Evolutionary conservation across 2,329 filamentous ascomycete species (phyloP).

Genomic region (Fusarium tupiense): DNA sequence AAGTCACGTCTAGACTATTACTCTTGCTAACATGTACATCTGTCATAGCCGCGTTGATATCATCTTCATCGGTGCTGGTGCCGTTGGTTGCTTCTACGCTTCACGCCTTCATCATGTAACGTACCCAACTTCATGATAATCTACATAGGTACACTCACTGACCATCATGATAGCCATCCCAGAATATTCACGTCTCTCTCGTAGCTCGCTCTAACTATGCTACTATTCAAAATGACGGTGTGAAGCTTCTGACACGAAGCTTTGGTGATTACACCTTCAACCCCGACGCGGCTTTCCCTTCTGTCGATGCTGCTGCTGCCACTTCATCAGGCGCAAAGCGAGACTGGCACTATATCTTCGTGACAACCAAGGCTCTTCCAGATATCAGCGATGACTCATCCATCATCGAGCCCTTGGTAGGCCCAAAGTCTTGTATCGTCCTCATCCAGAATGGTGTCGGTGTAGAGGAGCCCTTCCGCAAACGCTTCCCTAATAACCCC

Average conservation of each 20-base stretch:
- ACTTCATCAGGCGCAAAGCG: conserved; percentile 31
- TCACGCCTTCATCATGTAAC: conserved; percentile 70
- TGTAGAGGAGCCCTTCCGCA: conserved; percentile 73
- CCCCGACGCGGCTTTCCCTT: conserved; percentile 70
- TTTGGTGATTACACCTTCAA: conserved; percentile 74
- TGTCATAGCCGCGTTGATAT: conserved; percentile 56
- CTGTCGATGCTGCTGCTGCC: conserved; percentile 63
- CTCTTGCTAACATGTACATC: conserved; percentile 18
- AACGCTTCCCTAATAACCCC: conserved; percentile 67
- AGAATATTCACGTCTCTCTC: conserved; percentile 70
- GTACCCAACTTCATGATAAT: conserved; percentile 7
- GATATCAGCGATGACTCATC: conserved; percentile 70
- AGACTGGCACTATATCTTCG: conserved; percentile 69
- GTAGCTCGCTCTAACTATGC: conserved; percentile 79
- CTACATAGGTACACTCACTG: not conserved
- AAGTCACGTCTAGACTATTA: not conserved
- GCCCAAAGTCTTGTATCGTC: conserved; percentile 65
- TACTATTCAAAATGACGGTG: conserved; percentile 68
- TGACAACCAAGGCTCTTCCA: conserved; percentile 76
- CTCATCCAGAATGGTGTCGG: conserved; percentile 77
- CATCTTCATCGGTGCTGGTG: conserved; percentile 75
- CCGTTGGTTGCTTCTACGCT: conserved; percentile 78
- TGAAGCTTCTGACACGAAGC: conserved; percentile 70
- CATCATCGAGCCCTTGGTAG: conserved; percentile 69
- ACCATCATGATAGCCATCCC: conserved; percentile 51